phyloP scores from a whole-genome alignment of 768 basidiomycete genomes.

The Xerocomus potaroensis region DNA sequence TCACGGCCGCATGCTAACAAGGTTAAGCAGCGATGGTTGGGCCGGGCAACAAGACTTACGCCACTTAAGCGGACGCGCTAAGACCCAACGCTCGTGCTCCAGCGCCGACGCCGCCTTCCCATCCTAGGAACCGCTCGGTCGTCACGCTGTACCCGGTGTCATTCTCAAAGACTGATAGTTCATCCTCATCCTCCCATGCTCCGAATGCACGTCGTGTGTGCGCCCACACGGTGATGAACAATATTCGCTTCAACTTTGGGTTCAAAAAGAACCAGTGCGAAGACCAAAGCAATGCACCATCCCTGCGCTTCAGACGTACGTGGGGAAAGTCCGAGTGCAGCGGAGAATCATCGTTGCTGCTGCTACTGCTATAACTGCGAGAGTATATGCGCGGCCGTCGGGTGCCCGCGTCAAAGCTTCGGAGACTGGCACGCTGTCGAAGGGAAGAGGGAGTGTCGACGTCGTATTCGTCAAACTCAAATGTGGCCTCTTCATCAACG shows the following conservation, averaged over 20 bases:
- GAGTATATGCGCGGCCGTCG: slow-evolving; percentile 11
- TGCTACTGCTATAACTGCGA: slow-evolving; percentile 34
- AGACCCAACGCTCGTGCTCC: slow-evolving; percentile 82
- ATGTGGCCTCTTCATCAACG: slow-evolving; percentile 70
- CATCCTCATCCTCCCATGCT: slow-evolving; percentile 50
- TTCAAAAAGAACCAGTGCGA: slow-evolving; percentile 98
- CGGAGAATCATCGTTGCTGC: slow-evolving; percentile 31
- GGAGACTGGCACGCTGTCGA: slow-evolving; percentile 10
- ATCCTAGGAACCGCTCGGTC: slow-evolving; percentile 67
- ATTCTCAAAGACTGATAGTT: slow-evolving; percentile 31
- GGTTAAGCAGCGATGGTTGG: slow-evolving; percentile 18
- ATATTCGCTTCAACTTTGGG: slow-evolving; percentile 84
- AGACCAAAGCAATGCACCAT: slow-evolving; percentile 88
- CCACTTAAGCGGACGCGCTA: slow-evolving; percentile 29
- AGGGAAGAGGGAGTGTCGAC: slow-evolving; percentile 44
- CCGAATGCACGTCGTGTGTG: slow-evolving; percentile 57
- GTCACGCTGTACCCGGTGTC: slow-evolving; percentile 34
- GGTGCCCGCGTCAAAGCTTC: neutral
- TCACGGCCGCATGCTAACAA: neutral
- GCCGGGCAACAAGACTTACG: slow-evolving; percentile 21
- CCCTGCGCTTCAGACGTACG: slow-evolving; percentile 49
- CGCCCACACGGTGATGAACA: slow-evolving; percentile 93
- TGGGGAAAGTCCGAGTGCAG: slow-evolving; percentile 38
- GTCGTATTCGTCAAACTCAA: slow-evolving; percentile 81
- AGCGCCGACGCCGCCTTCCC: slow-evolving; percentile 74